Conservation (phyloP, 164 flowering plant genomes). For the Piper longum region DNA sequence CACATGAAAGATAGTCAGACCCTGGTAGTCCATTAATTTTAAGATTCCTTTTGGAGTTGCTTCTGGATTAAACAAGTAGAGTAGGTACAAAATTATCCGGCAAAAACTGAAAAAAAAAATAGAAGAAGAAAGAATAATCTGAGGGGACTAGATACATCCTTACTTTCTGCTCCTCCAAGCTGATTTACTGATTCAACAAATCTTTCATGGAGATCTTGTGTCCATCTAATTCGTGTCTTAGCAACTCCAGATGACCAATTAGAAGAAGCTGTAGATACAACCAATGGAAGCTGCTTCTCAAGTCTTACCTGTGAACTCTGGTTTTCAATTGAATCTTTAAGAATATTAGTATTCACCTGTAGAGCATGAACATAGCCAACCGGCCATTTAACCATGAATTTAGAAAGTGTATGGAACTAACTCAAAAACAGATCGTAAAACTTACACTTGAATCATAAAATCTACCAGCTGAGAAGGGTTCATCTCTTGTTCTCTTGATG, state of each 20-base stretch:
- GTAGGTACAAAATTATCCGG: constrained; percentile 3
- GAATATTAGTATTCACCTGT: constrained; percentile 12
- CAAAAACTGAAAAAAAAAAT: background rate
- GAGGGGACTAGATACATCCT: constrained; percentile 12
- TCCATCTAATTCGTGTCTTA: constrained; percentile 85
- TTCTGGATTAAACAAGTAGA: constrained; percentile 21
- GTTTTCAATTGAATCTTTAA: constrained; percentile 11
- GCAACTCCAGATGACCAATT: constrained; percentile 21
- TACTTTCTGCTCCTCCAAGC: constrained; percentile 93
- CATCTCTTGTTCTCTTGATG: constrained; percentile 3
- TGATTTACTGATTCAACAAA: constrained; percentile 77
- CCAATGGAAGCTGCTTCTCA: constrained; percentile 21
- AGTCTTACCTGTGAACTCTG: constrained; percentile 13
- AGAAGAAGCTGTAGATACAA: constrained; percentile 10
- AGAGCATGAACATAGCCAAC: background rate
- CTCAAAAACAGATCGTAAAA: background rate
- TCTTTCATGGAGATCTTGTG: constrained; percentile 73
- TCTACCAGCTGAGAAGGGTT: constrained; percentile 6
- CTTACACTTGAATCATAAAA: constrained; percentile 14
- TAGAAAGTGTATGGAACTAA: too few relatives aligned
- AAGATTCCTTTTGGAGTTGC: constrained; percentile 92
- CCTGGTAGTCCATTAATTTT: constrained; percentile 73
- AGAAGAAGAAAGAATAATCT: background rate
- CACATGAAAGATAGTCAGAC: constrained; percentile 81
- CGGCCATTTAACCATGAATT: background rate